A percentile compares a stretch with the other conserved stretches of the same genome.
phyloP scores from a whole-genome alignment of 495 filamentous ascomycete species.

The Tuber borchii region DNA sequence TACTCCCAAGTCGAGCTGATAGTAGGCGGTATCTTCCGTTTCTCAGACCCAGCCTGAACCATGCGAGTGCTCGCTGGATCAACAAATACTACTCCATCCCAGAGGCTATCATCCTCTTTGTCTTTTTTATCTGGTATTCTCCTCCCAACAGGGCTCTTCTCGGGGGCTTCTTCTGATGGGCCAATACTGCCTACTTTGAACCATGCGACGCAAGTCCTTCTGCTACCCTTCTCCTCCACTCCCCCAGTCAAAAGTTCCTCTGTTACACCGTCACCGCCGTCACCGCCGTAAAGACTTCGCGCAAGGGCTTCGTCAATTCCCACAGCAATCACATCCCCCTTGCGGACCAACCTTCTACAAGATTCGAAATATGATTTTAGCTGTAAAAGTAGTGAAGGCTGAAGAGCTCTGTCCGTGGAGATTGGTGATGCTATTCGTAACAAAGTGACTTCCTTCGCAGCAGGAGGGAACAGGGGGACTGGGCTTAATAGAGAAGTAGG shows the following conservation, averaged over 20 bases:
- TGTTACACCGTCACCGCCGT: constrained; percentile 55
- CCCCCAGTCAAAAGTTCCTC: constrained; percentile 56
- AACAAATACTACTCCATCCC: constrained; percentile 76
- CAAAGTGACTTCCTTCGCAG: constrained; percentile 86
- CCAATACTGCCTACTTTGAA: constrained; percentile 74
- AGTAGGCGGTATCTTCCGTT: constrained; percentile 66
- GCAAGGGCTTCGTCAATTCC: constrained; percentile 77
- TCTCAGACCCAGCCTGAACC: constrained; percentile 76
- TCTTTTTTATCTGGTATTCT: constrained; percentile 51
- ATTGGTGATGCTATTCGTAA: constrained; percentile 82
- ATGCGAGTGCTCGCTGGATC: constrained; percentile 79
- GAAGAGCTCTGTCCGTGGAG: constrained; percentile 73
- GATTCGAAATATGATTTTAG: constrained; percentile 80
- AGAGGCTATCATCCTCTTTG: constrained; percentile 56
- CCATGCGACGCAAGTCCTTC: constrained; percentile 70
- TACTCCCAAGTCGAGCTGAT: constrained; percentile 73
- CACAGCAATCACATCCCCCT: constrained; percentile 80
- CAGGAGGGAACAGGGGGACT: constrained; percentile 62
- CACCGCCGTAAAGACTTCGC: constrained; percentile 57
- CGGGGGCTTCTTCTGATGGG: constrained; percentile 24
- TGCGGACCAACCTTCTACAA: constrained; percentile 67
- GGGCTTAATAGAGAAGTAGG: constrained; percentile 47
- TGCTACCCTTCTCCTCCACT: constrained; percentile 39
- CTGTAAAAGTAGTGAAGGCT: constrained; percentile 73
- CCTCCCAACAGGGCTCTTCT: constrained; percentile 28